A percentile compares a stretch with the other conserved stretches of the same genome.
Evolutionary conservation across 163 green algal genomes (phyloP).

Genomic region (Picocystis sp.): DNA sequence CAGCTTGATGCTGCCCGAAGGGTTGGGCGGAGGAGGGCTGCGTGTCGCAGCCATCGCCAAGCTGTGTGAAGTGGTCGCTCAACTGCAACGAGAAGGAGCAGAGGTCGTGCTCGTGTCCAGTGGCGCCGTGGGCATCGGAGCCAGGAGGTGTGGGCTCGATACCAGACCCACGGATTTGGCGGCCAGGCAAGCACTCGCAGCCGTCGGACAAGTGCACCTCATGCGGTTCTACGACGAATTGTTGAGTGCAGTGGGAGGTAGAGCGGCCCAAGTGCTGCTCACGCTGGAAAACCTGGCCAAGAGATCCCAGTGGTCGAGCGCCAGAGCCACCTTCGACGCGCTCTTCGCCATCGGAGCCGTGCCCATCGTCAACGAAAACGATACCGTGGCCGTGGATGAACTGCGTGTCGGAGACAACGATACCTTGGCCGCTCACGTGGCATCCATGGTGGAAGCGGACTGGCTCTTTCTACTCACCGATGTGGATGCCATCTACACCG

Average conservation of each 20-base stretch:
- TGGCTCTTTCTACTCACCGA: conserved; percentile 89
- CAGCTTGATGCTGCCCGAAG: conserved; percentile 50
- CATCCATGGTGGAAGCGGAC: conserved; percentile 65
- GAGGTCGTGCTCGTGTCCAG: conserved; percentile 69
- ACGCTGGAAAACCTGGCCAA: conserved; percentile 78
- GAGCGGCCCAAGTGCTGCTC: conserved; percentile 64
- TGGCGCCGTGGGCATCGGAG: conserved; percentile 73
- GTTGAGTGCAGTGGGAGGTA: conserved; percentile 54
- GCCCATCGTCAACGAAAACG: conserved; percentile 88
- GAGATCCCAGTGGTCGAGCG: conserved; percentile 69
- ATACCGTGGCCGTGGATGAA: conserved; percentile 87
- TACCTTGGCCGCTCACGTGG: conserved; percentile 76
- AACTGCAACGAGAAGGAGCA: conserved; percentile 32
- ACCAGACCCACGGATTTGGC: conserved; percentile 39
- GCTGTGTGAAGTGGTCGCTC: conserved; percentile 56
- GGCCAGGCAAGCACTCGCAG: conserved; percentile 71
- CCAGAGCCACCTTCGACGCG: conserved; percentile 73
- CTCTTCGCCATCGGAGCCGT: conserved; percentile 61
- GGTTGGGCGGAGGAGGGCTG: conserved; percentile 28
- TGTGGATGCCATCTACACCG: conserved; percentile 78
- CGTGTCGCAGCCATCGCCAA: conserved; percentile 59
- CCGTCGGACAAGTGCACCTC: conserved; percentile 70
- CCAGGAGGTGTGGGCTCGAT: conserved; percentile 47
- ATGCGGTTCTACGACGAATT: conserved; percentile 87
- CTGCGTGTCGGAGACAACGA: conserved; percentile 92